Base-by-base conservation (phyloP, 148 eudicot genomes). In the Arbutus unedo region DNA sequence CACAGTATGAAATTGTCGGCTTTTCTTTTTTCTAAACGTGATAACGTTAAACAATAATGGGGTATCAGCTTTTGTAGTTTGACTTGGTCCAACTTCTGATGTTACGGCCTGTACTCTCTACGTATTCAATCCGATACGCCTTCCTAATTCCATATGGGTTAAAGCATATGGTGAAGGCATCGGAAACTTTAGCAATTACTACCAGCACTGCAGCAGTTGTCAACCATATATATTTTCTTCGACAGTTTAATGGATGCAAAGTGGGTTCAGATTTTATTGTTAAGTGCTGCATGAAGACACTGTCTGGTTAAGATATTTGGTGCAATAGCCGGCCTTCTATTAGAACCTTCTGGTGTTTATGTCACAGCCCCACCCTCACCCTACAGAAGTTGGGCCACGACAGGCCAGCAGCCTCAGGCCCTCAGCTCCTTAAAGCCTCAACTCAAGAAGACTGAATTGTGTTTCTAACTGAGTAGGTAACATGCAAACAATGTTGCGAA, bases 211-310 rank as follows among this genome's bases (percentile, higher is more conserved):
- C n/a, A 7, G 59, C 19, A 31, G 38, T 64, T 64, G 70, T 64
- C 70, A 23, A 23, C 70, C 23, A 31, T 31, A 31, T 45, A 16
- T 19, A 73, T 19, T 31, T 18, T 19, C 4, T 23, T 11, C 15
- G 76, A 73, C n/a, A 73, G 53, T 45, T 49, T 9, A 5, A n/a
- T n/a, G 55, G 78, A 74, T 74, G 56, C 78, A 74, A 74, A 74
- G 7, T 10, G 16, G 47, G 21, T 74, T 6, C 0, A 4, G 55
- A 45, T 48, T 50, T 47, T n/a, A 5, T 48, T 21, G 38, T 50
- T 48, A 21, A 48, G 5, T 74, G 43, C 56, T 3, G 5, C 56
- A 21, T 50, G 41, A 0, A n/a, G 50, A 44, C 53, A 31, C 71
- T 66, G 71, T 66, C 43, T 8, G 16, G 25, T 66, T 14, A 8